These are phyloP conservation scores for Populus tremula DNA, from an alignment of 345 rosid genomes.

Conservation along the genomic window DNA sequence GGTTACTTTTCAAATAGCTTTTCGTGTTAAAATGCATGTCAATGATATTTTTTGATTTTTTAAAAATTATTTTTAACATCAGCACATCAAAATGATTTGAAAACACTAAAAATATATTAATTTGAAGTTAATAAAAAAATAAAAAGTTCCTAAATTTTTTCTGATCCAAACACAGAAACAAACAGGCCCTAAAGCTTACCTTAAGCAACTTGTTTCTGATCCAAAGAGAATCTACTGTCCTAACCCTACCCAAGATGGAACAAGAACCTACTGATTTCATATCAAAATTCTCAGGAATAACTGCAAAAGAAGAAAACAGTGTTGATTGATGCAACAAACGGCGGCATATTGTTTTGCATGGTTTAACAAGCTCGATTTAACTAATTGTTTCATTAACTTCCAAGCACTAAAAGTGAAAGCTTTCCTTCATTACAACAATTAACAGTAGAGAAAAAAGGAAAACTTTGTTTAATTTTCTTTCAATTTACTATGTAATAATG, in stretches of 20 bases:
- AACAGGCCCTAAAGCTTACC: not conserved
- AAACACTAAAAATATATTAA: too few relatives aligned
- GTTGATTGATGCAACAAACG: not conserved
- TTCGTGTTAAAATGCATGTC: too few relatives aligned
- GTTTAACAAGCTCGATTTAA: not conserved
- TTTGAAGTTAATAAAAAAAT: too few relatives aligned
- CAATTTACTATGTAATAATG: constrained; percentile 11
- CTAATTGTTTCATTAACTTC: not conserved
- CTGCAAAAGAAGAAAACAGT: not conserved
- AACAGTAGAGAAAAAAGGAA: not conserved
- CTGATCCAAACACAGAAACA: too few relatives aligned
- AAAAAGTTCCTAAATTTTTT: too few relatives aligned
- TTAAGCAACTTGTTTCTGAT: not conserved
- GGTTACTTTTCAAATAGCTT: too few relatives aligned
- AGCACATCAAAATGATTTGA: too few relatives aligned
- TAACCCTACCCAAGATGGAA: not conserved
- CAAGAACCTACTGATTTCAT: not conserved
- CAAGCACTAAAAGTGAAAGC: not conserved
- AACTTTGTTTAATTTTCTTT: constrained; percentile 23
- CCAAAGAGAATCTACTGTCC: not conserved
- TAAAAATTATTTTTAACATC: too few relatives aligned
- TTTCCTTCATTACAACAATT: not conserved
- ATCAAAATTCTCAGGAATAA: not conserved
- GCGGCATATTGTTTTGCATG: not conserved
- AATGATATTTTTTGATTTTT: too few relatives aligned